These are phyloP conservation scores for Geosmithia putterillii DNA, from an alignment of 2,329 filamentous ascomycete species.

Conservation along the genomic window DNA sequence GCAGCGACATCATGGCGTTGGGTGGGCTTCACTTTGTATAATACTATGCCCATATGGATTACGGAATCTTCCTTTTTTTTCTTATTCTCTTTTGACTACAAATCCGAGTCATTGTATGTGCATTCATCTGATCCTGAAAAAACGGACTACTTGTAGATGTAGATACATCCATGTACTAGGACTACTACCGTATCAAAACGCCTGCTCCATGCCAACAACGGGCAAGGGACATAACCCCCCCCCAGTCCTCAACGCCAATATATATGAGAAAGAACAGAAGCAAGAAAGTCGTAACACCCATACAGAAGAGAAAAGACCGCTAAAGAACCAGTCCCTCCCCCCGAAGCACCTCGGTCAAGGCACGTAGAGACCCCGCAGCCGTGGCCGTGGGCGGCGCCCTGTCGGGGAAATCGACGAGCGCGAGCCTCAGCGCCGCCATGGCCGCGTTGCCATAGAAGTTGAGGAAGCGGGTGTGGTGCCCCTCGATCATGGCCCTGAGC, in stretches of 20 bases:
- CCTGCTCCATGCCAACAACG: background rate
- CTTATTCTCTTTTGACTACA: background rate
- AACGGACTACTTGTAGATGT: too few species aligned
- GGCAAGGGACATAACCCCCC: background rate
- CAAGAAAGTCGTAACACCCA: background rate
- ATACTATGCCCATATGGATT: too few species aligned
- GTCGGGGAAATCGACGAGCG: slow-evolving; percentile 62
- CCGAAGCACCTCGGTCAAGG: slow-evolving; percentile 40
- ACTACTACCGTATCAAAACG: too few species aligned
- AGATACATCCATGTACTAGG: too few species aligned
- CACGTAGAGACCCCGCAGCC: slow-evolving; percentile 37
- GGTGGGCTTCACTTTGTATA: background rate
- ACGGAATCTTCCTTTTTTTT: slow-evolving; percentile 1
- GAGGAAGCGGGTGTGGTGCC: slow-evolving; percentile 64
- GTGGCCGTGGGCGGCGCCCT: slow-evolving; percentile 32
- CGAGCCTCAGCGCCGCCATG: slow-evolving; percentile 55
- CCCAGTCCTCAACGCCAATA: background rate
- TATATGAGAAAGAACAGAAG: background rate
- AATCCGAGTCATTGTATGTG: background rate
- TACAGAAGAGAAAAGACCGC: too few species aligned
- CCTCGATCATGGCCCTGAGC: slow-evolving; percentile 58
- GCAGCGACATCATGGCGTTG: background rate
- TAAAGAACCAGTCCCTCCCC: slow-evolving; percentile 35
- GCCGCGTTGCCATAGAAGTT: slow-evolving; percentile 70
- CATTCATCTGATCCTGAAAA: too few species aligned